Evolutionary conservation across 331 rosid species (phyloP), one percentile per base, ranked within the genome.

Genomic region (Acacia concinna): DNA sequence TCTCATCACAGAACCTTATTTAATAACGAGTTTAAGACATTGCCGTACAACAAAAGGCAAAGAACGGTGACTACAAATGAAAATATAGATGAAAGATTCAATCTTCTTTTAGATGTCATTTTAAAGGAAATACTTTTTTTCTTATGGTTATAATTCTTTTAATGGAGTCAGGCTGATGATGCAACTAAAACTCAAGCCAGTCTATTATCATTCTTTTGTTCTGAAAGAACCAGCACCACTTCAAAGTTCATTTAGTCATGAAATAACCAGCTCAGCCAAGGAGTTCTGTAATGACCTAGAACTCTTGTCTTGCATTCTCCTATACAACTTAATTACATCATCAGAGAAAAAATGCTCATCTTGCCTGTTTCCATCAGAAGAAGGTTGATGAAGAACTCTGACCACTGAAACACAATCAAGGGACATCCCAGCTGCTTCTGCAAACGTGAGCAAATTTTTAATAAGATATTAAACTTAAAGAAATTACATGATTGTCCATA

Each of bases 311-410:
- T 46, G 63, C 49, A 62, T 34, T 75, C 51, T 62, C 56, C 68
- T 34, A 67, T 74, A 76, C 78, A 82, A 70, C 75, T 62, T 57
- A 51, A 64, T 38, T 38, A 78, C 81, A 76, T 78, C 75, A 57
- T 81, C 52, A 86, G 31, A 73, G 71, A 74, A 87, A 64, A 65
- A 62, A 79, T 63, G 69, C 20, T 70, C 78, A 68, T 84, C 96
- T 88, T 89, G 84, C 98, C 94, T 89, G 78, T 90, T 90, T 86
- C 98, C 93, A 37, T 32, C 76, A 78, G 96, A 90, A 89, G 85
- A 78, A 73, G 94, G 93, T 84, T 89, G 94, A 71, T 88, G 97
- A 66, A 92, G 92, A 89, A 92, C 97, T 81, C 85, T 92, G 66
- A 86, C 91, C 73, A 92, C 97, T 47, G 94, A 83, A 84, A 91